Conservation (phyloP, 2,329 filamentous ascomycete species). For the Dactylellina parvicollis region DNA sequence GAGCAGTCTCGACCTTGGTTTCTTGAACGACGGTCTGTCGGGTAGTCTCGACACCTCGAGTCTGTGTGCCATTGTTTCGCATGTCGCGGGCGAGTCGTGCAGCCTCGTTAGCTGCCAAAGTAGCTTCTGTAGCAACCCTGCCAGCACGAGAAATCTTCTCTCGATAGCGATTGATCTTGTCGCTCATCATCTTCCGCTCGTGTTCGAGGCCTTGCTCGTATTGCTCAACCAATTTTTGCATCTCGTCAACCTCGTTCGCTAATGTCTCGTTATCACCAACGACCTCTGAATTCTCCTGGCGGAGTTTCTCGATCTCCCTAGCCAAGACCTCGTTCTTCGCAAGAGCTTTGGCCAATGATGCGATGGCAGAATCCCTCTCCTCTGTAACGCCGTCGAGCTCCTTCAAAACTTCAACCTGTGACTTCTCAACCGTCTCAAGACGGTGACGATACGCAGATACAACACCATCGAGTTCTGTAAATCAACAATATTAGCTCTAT, state of each 20-base stretch:
- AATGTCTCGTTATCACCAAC: constrained; percentile 55
- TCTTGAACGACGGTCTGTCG: not conserved
- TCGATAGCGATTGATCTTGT: constrained; percentile 53
- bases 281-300: constrained; percentile 55
- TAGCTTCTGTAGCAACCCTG: constrained; percentile 56
- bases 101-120: constrained; percentile 54
- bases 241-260: constrained; percentile 53
- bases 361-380: constrained; percentile 56
- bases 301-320: constrained; percentile 41
- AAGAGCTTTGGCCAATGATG: constrained; percentile 49
- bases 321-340: constrained; percentile 30
- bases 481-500: constrained; percentile 11
- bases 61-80: constrained; percentile 19
- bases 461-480: constrained; percentile 55
- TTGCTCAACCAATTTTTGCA: constrained; percentile 42
- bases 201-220: constrained; percentile 43
- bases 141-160: constrained; percentile 54
- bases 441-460: constrained; percentile 54
- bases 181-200: constrained; percentile 48
- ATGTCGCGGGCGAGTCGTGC: constrained; percentile 29
- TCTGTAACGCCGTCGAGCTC: constrained; percentile 53
- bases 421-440: constrained; percentile 54
- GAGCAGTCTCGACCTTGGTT: constrained; percentile 11
- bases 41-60: not conserved
- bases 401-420: constrained; percentile 51